Percentiles rank a stretch among this genome's conserved stretches.
phyloP scores from a whole-genome alignment of 768 basidiomycete species.

The Gymnopilus junonius region DNA sequence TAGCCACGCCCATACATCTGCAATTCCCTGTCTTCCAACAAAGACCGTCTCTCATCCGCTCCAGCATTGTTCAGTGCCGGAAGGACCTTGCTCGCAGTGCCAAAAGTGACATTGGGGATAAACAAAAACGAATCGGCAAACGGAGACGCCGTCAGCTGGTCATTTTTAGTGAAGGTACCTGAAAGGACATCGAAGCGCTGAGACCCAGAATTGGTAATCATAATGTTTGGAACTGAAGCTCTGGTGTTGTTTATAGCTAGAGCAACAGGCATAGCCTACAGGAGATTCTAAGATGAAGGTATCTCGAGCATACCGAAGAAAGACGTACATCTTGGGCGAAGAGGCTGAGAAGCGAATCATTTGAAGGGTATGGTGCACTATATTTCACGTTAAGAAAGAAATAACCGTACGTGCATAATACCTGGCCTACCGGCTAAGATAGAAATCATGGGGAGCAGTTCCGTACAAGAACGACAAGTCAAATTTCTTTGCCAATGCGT shows the following conservation, averaged over 20 bases:
- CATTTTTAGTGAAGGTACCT: constrained; percentile 79
- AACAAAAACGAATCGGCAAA: constrained; percentile 69
- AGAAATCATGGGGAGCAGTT: constrained; percentile 77
- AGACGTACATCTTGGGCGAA: constrained; percentile 50
- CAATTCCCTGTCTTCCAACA: constrained; percentile 38
- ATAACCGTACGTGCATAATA: not conserved
- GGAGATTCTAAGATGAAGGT: constrained; percentile 6
- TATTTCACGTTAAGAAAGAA: constrained; percentile 5
- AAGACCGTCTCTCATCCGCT: constrained; percentile 36
- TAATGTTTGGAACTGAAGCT: constrained; percentile 59
- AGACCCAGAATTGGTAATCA: constrained; percentile 67
- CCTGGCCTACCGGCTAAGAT: constrained; percentile 55
- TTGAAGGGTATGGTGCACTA: constrained; percentile 67
- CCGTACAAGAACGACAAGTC: constrained; percentile 70
- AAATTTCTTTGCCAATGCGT: constrained; percentile 56
- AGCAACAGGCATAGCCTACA: constrained; percentile 56
- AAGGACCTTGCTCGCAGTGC: constrained; percentile 57
- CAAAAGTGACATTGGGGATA: constrained; percentile 56
- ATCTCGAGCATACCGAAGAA: not conserved
- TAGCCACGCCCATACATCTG: constrained; percentile 52
- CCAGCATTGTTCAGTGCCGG: constrained; percentile 54
- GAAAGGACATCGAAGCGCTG: constrained; percentile 69
- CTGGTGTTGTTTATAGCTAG: constrained; percentile 69
- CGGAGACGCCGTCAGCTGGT: constrained; percentile 77
- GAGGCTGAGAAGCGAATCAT: constrained; percentile 61